Conservation (phyloP, 768 basidiomycete genomes). For the Mycena vitilis region DNA sequence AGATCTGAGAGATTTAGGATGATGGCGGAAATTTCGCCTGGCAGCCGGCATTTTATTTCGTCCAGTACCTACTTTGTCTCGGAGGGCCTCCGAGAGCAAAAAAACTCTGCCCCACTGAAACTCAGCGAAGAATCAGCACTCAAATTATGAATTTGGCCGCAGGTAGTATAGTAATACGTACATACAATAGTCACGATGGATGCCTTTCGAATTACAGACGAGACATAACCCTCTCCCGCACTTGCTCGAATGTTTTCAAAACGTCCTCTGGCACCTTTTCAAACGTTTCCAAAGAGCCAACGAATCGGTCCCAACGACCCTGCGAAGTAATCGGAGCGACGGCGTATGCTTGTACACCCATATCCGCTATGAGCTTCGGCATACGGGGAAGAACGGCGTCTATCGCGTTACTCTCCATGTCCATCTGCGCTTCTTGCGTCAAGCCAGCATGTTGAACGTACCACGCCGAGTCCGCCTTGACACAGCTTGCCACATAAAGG, state of each 20-base stretch:
- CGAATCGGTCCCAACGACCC: background rate
- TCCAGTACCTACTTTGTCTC: too few relatives aligned
- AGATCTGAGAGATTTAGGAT: too few relatives aligned
- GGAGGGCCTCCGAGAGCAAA: too few relatives aligned
- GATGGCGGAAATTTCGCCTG: too few relatives aligned
- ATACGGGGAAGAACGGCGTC: conserved; percentile 42
- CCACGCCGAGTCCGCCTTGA: conserved; percentile 55
- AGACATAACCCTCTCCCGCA: background rate
- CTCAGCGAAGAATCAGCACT: too few relatives aligned
- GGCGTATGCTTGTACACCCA: background rate
- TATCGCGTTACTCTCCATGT: conserved; percentile 49
- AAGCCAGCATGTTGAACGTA: conserved; percentile 51
- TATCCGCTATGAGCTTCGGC: conserved; percentile 9
- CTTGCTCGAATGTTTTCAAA: background rate
- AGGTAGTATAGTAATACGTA: too few relatives aligned
- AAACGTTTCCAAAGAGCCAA: background rate
- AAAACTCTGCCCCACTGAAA: too few relatives aligned
- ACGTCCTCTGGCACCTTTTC: background rate
- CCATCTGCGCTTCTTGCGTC: conserved; percentile 44
- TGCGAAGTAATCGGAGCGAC: background rate
- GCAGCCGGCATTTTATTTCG: too few relatives aligned
- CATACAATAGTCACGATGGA: background rate
- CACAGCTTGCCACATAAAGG: conserved; percentile 51
- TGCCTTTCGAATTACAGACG: background rate
- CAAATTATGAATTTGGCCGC: too few relatives aligned